These are phyloP conservation scores for Rhododendron molle DNA, from an alignment of 148 eudicot species.

Conservation along the genomic window DNA sequence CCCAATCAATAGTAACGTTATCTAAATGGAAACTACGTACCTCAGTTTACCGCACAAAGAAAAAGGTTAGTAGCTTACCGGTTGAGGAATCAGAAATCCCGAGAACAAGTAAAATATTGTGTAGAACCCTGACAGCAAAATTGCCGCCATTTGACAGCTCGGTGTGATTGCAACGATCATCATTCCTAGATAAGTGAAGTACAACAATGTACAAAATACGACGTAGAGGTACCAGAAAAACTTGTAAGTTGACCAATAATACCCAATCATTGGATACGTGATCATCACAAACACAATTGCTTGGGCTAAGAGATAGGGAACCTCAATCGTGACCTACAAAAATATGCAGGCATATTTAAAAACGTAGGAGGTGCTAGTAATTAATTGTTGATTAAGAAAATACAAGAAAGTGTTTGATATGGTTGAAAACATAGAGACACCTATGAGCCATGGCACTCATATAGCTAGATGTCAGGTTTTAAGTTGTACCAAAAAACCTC, in stretches of 20 bases:
- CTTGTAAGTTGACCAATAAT: conserved; percentile 33
- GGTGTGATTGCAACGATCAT: not conserved
- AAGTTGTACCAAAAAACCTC: not conserved
- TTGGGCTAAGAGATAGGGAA: not conserved
- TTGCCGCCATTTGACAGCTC: not conserved
- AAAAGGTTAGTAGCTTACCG: not conserved
- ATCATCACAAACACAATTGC: not conserved
- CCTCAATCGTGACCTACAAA: not conserved
- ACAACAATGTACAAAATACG: conserved; percentile 56
- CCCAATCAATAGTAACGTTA: not conserved
- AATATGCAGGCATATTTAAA: not conserved
- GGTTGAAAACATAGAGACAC: not conserved
- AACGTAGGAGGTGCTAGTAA: not conserved
- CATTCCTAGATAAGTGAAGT: conserved; percentile 41
- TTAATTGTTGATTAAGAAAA: not conserved
- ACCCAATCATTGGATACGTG: not conserved
- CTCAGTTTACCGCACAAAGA: not conserved
- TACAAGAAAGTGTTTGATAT: not conserved
- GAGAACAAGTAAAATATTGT: not conserved
- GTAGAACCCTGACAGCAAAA: not conserved
- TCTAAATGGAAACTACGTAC: not conserved
- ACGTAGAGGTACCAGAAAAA: conserved; percentile 58
- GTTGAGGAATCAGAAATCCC: not conserved
- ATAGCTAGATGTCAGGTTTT: not conserved
- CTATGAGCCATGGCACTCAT: not conserved